phyloP scores from a whole-genome alignment of 2,329 filamentous ascomycete genomes.

The Xylaria sp. region DNA sequence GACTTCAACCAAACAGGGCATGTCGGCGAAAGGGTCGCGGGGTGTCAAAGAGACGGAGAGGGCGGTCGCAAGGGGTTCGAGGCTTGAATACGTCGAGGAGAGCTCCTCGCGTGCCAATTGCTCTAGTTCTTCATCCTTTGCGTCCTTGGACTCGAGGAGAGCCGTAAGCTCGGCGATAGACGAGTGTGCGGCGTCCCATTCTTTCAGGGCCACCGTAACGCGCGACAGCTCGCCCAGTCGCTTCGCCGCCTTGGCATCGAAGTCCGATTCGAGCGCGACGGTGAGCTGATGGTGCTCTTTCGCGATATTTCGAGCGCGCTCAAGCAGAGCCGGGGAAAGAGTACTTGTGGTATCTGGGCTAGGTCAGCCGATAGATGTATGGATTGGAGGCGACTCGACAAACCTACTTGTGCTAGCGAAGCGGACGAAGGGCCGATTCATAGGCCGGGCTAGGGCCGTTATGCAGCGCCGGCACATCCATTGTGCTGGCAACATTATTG shows the following conservation, averaged over 20 bases:
- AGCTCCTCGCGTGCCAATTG: conserved; percentile 84
- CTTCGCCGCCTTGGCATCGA: conserved; percentile 63
- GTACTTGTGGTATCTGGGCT: conserved; percentile 38
- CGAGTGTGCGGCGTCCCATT: conserved; percentile 61
- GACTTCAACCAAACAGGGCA: conserved; percentile 91
- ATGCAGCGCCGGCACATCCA: conserved; percentile 60
- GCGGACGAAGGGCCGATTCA: conserved; percentile 43
- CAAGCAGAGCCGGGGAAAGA: conserved; percentile 61
- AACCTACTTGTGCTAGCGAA: conserved; percentile 52
- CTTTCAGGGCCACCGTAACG: conserved; percentile 61
- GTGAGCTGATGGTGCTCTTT: conserved; percentile 63
- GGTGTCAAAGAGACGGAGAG: conserved; percentile 83
- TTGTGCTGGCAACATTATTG: conserved; percentile 47
- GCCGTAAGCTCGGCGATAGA: conserved; percentile 59
- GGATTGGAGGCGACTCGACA: conserved; percentile 24
- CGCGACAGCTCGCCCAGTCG: conserved; percentile 65
- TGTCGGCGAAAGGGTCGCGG: conserved; percentile 83
- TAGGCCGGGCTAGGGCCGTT: conserved; percentile 43
- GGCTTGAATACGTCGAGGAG: conserved; percentile 62
- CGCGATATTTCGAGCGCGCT: conserved; percentile 62
- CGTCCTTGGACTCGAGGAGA: conserved; percentile 58
- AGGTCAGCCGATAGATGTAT: conserved; percentile 16
- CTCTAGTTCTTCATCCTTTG: conserved; percentile 66
- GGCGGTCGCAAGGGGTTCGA: conserved; percentile 67
- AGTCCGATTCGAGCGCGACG: conserved; percentile 55